A percentile compares a stretch with the other conserved stretches of the same genome.
Conservation (phyloP, 2,329 filamentous ascomycete genomes). For the Fusarium ambrosium region DNA sequence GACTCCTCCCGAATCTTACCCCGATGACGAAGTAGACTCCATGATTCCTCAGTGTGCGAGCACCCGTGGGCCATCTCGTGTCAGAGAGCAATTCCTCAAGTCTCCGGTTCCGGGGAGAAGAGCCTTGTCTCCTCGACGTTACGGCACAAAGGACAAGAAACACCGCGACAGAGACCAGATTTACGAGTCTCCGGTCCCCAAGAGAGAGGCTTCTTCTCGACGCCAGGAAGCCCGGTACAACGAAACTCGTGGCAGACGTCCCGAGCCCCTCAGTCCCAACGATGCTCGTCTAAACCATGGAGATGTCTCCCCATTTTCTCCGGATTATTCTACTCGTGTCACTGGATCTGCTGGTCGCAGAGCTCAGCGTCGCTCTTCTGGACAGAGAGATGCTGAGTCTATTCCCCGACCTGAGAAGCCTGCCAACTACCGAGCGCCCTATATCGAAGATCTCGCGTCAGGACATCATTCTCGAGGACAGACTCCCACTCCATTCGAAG, state of each 20-base stretch:
- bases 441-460: constrained; percentile 45
- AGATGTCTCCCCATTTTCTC: constrained; percentile 19
- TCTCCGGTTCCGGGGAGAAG: not conserved
- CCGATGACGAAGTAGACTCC: constrained; percentile 33
- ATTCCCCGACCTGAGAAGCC: not conserved
- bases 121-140: not conserved
- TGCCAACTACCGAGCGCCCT: constrained; percentile 44
- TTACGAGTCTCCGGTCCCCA: not conserved
- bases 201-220: not conserved
- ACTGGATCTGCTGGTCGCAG: constrained; percentile 48
- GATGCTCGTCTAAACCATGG: not conserved
- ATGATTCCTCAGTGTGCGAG: constrained; percentile 20
- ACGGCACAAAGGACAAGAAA: not conserved
- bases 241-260: constrained; percentile 9
- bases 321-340: constrained; percentile 39
- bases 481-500: not conserved
- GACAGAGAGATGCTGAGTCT: constrained; percentile 37
- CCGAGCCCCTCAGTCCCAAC: not conserved
- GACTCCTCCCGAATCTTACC: not conserved
- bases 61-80: not conserved
- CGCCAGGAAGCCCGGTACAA: not conserved
- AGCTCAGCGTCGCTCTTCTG: constrained; percentile 42
- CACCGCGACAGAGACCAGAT: constrained; percentile 2
- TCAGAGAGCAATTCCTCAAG: not conserved
- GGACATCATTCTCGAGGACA: constrained; percentile 12